phyloP scores from a whole-genome alignment of 108 stramenopile genomes.

The Stephanodiscus triporus region DNA sequence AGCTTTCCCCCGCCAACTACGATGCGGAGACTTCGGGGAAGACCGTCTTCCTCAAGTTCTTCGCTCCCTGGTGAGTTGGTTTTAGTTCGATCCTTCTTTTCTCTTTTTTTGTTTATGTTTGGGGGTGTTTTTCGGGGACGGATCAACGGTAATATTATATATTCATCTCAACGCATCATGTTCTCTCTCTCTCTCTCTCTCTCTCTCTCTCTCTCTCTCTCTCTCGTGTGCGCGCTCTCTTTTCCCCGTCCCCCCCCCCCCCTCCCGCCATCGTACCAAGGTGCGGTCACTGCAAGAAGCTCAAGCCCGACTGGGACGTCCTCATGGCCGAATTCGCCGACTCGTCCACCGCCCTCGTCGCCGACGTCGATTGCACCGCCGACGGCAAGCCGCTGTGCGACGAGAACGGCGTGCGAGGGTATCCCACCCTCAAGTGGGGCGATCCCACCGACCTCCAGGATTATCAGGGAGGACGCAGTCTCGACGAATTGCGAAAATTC shows the following conservation, averaged over 20 bases:
- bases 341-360: constrained; percentile 43
- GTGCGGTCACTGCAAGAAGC: constrained; percentile 83
- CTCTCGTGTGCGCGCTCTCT: neutral
- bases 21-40: constrained; percentile 64
- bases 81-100: no score
- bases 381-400: constrained; percentile 76
- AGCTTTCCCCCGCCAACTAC: constrained; percentile 67
- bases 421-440: constrained; percentile 87
- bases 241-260: neutral
- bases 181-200: no score
- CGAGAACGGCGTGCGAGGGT: constrained; percentile 73
- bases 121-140: no score
- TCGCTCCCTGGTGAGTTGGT: constrained; percentile 72
- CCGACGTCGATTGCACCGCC: constrained; percentile 83
- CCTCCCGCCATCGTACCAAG: constrained; percentile 14
- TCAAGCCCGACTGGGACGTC: constrained; percentile 80
- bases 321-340: constrained; percentile 65
- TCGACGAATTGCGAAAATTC: constrained; percentile 66
- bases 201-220: no score
- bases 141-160: no score
- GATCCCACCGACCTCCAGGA: constrained; percentile 63
- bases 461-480: constrained; percentile 82
- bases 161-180: no score
- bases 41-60: constrained; percentile 82
- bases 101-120: neutral